Evolutionary conservation across 306 rosid genomes (phyloP), one percentile per base, ranked within the genome.

Genomic region (Glycine tomentella): DNA sequence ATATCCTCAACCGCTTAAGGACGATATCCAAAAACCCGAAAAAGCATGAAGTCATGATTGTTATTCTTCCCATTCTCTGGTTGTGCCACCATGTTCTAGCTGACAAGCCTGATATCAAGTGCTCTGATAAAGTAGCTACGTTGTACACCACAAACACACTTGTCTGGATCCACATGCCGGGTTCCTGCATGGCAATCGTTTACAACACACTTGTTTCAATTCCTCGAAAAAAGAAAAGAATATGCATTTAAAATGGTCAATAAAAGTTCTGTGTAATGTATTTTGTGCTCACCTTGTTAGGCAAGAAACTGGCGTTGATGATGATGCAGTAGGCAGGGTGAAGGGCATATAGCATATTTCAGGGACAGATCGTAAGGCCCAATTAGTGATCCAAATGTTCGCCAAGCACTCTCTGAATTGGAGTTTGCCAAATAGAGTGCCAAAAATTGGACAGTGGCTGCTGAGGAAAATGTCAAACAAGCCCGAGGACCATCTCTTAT

Each of bases 81-180:
- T 84, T 92, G 58, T 92, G 92, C 98, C 98, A 91, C 95, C 98
- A 94, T n/a, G 86, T 78, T 74, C 78, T 70, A 14, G 87, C 16
- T 13, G 97, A 92, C 55, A 81, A 85, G n/a, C 90, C 85, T 0
- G 84, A 52, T 65, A 53, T 62, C 3, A 89, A 4, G 69, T 57
- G 76, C 75, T 88, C 90, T 2, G 25, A 44, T 38, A 89, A 9
- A 6, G 72, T 75, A 61, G 77, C 67, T 0, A 86, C 8, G 57
- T 55, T 79, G 87, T 56, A 72, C 0, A 77, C 0, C 71, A 76
- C 74, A 31, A 88, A 77, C 15, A 88, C 68, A 14, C 80, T 15
- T 31, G 74, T n/a, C 11, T 62, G 76, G 45, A 92, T 68, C 85
- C 85, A 86, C 6, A 84, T 42, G 4, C 80, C 65, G 0, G 55